Evolutionary conservation across 768 basidiomycete genomes (phyloP).

Genomic region (Amanita thiersii): DNA sequence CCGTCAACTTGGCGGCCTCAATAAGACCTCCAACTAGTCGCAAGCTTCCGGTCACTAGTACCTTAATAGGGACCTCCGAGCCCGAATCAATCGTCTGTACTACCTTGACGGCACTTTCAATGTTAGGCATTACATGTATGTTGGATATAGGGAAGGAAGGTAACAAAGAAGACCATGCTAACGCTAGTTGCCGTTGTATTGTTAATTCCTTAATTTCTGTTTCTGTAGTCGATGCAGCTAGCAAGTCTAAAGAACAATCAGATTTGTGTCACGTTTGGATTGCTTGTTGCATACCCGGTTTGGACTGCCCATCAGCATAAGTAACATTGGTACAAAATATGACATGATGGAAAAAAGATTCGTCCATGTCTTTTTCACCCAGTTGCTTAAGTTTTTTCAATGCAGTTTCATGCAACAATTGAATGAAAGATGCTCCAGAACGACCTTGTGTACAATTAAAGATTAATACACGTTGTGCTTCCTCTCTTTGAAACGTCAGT

Average conservation of each 20-base stretch:
- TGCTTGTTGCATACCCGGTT: slow-evolving; percentile 61
- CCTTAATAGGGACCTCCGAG: slow-evolving; percentile 28
- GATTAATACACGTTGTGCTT: slow-evolving; percentile 53
- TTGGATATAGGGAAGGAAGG: slow-evolving; percentile 52
- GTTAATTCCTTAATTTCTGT: slow-evolving; percentile 58
- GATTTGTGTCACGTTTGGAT: background rate
- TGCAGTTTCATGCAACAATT: slow-evolving; percentile 45
- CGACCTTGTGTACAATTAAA: slow-evolving; percentile 96
- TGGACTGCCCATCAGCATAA: slow-evolving; percentile 81
- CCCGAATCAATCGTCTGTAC: slow-evolving; percentile 38
- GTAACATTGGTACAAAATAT: slow-evolving; percentile 97
- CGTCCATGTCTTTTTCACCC: slow-evolving; percentile 25
- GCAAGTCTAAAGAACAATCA: slow-evolving; percentile 53
- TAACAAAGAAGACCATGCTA: slow-evolving; percentile 60
- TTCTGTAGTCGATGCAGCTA: slow-evolving; percentile 47
- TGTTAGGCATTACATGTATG: slow-evolving; percentile 77
- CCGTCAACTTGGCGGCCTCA: slow-evolving; percentile 81
- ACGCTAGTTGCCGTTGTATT: slow-evolving; percentile 68
- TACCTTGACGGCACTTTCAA: slow-evolving; percentile 79
- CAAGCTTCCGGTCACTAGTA: slow-evolving; percentile 89
- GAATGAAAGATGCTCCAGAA: slow-evolving; percentile 67
- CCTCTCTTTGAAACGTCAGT: slow-evolving; percentile 14
- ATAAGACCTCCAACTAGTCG: slow-evolving; percentile 93
- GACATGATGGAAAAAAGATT: slow-evolving; percentile 69
- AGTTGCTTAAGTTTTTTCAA: slow-evolving; percentile 36